Conservation (phyloP, 306 rosid genomes). For the Acmispon strigosus region DNA sequence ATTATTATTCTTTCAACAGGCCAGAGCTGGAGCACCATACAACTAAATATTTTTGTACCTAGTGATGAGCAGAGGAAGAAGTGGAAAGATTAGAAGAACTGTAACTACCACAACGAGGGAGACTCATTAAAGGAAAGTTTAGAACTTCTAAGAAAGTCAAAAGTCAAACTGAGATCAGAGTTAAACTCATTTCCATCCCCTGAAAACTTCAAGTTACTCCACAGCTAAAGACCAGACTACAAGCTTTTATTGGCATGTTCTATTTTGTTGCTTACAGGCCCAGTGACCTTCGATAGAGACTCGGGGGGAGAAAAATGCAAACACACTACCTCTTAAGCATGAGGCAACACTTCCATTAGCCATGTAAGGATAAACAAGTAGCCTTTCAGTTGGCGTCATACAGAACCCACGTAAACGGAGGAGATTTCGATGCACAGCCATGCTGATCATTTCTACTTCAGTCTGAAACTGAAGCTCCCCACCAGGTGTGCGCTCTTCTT, state of each 20-base stretch:
- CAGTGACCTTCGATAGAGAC: not conserved
- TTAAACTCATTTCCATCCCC: too few relatives aligned
- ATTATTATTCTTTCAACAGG: not conserved
- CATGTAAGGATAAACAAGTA: constrained; percentile 98
- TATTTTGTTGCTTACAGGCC: not conserved
- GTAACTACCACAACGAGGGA: not conserved
- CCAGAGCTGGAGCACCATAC: not conserved
- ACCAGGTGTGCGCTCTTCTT: constrained; percentile 99
- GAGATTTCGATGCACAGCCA: constrained; percentile 98
- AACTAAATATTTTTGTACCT: not conserved
- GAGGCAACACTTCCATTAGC: constrained; percentile 99
- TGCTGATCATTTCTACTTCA: constrained; percentile 99
- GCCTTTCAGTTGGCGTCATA: constrained; percentile 97
- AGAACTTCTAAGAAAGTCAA: too few relatives aligned
- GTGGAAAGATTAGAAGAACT: not conserved
- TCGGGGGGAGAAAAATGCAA: not conserved
- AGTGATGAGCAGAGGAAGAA: not conserved
- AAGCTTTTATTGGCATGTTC: not conserved
- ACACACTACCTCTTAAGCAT: constrained; percentile 86
- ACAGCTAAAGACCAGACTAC: too few relatives aligned
- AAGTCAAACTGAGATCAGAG: too few relatives aligned
- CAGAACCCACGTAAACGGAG: constrained; percentile 92
- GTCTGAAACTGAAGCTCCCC: constrained; percentile 99
- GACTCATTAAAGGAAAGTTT: too few relatives aligned
- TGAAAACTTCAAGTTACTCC: too few relatives aligned